A percentile compares a stretch with the other conserved stretches of the same genome.
Conservation (phyloP, 2,329 filamentous ascomycete genomes). For the Nectriaceae sp. region DNA sequence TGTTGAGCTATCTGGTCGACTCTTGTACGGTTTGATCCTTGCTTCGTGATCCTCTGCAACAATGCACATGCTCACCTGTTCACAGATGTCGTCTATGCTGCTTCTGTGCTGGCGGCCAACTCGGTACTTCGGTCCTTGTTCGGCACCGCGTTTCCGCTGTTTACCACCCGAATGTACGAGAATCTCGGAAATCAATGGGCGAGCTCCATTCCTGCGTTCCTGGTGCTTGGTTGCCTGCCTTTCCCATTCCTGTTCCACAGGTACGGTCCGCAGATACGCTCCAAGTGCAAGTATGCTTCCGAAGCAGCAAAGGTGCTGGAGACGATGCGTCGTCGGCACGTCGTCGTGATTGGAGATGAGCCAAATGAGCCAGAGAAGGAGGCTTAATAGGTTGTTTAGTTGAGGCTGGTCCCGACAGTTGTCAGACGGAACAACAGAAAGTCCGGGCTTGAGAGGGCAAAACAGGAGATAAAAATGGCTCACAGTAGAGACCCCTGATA, state of each 20-base stretch:
- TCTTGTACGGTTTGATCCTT: constrained; percentile 61
- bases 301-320: too few species aligned
- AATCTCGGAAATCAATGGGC: constrained; percentile 72
- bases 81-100: constrained; percentile 69
- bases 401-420: too few species aligned
- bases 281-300: constrained; percentile 56
- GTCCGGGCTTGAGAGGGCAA: too few species aligned
- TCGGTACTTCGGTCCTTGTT: constrained; percentile 68
- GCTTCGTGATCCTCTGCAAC: not conserved
- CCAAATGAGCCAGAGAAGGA: too few species aligned
- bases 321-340: too few species aligned
- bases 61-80: constrained; percentile 14
- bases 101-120: constrained; percentile 45
- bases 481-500: too few species aligned
- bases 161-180: constrained; percentile 56
- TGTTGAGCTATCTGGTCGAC: constrained; percentile 66
- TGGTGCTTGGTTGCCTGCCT: constrained; percentile 59
- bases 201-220: constrained; percentile 66
- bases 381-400: too few species aligned
- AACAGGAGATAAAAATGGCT: too few species aligned
- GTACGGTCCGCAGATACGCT: constrained; percentile 54
- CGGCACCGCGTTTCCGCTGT: constrained; percentile 68
- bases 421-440: too few species aligned
- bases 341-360: too few species aligned
- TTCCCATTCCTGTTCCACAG: constrained; percentile 63